These are phyloP conservation scores for Exophiala xenobiotica DNA, from an alignment of 2,329 filamentous ascomycete genomes.

Conservation along the genomic window DNA sequence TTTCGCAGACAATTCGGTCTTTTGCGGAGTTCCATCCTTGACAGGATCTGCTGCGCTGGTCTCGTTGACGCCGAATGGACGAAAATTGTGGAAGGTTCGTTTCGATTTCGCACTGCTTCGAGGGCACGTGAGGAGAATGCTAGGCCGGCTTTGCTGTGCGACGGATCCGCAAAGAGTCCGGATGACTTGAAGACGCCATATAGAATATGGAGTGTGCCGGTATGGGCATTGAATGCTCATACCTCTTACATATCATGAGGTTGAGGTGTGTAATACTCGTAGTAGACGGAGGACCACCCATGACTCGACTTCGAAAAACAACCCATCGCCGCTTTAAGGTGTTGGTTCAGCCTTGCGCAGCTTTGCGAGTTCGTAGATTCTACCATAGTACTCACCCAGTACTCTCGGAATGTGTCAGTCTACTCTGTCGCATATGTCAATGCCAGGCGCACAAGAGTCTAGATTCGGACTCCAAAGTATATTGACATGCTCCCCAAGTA, in stretches of 20 bases:
- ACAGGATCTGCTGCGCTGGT: not conserved
- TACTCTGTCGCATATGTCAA: too few species aligned
- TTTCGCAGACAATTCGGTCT: not conserved
- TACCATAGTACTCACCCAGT: too few species aligned
- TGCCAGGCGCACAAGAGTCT: too few species aligned
- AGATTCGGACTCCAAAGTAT: too few species aligned
- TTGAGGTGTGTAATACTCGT: too few species aligned
- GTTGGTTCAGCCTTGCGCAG: too few species aligned
- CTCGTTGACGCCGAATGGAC: not conserved
- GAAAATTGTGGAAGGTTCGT: not conserved
- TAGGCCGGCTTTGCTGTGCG: not conserved
- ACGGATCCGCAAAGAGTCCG: constrained; percentile 8
- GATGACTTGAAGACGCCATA: constrained; percentile 24
- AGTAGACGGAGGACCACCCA: too few species aligned
- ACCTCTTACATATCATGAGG: constrained; percentile 9
- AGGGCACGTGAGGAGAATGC: not conserved
- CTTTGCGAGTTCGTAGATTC: too few species aligned
- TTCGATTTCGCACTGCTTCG: not conserved
- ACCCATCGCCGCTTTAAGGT: too few species aligned
- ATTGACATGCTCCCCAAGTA: too few species aligned
- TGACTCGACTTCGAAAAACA: too few species aligned
- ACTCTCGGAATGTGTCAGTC: too few species aligned
- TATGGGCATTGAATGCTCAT: constrained; percentile 26
- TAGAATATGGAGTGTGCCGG: constrained; percentile 21
- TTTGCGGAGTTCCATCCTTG: not conserved